phyloP scores from a whole-genome alignment of 169 alveolate species.

The Cryptosporidium tyzzeri region DNA sequence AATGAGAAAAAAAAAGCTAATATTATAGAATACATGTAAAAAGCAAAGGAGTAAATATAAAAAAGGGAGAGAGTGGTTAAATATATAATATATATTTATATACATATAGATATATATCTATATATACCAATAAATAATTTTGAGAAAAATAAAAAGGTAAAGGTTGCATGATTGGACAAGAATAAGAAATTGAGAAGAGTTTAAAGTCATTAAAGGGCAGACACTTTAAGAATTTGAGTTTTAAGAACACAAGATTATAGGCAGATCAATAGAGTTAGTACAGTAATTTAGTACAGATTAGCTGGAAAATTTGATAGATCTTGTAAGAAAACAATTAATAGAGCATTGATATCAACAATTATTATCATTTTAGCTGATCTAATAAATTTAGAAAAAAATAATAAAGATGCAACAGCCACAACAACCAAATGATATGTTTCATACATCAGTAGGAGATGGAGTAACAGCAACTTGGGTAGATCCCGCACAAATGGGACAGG shows the following conservation, averaged over 20 bases:
- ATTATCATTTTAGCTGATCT: slow-evolving; percentile 1
- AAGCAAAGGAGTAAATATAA: neutral
- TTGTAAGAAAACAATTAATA: neutral
- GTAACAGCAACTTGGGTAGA: slow-evolving; percentile 75
- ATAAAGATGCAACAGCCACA: slow-evolving; percentile 58
- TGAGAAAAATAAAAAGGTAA: neutral
- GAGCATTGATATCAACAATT: neutral
- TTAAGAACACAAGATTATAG: neutral
- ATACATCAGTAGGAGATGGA: slow-evolving; percentile 50
- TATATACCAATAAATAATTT: neutral
- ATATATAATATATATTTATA: neutral
- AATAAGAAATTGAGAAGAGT: neutral
- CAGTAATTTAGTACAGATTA: neutral
- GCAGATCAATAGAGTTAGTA: neutral
- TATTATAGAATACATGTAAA: slow-evolving; percentile 37
- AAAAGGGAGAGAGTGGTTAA: slow-evolving; percentile 6
- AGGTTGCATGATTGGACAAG: slow-evolving; percentile 8
- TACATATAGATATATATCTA: neutral
- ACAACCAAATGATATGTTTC: slow-evolving; percentile 51
- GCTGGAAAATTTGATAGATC: neutral
- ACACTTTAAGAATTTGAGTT: slow-evolving; percentile 4
- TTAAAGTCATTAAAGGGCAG: neutral
- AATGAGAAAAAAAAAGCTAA: slow-evolving; percentile 10
- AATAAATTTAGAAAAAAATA: neutral
- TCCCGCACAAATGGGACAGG: slow-evolving; percentile 55